Evolutionary conservation across 768 basidiomycete species (phyloP).

Genomic region (Trametes meyenii): DNA sequence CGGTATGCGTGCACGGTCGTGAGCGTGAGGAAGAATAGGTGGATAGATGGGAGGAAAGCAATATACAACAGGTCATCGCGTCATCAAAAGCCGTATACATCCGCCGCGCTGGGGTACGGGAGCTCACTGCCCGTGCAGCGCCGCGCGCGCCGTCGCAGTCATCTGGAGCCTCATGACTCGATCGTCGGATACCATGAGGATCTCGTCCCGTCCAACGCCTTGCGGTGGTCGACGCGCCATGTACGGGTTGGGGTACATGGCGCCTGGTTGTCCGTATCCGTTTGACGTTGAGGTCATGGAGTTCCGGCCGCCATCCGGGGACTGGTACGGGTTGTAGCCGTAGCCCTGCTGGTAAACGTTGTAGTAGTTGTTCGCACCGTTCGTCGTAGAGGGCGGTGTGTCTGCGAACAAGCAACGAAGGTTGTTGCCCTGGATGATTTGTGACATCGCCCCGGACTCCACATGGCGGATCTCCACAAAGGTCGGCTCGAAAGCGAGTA

Average conservation of each 20-base stretch:
- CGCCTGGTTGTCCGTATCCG: constrained; percentile 24
- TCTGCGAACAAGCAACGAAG: constrained; percentile 92
- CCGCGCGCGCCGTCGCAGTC: constrained; percentile 32
- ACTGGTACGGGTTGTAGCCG: constrained; percentile 39
- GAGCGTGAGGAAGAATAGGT: constrained; percentile 1
- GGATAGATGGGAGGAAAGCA: constrained; percentile 8
- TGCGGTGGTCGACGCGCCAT: constrained; percentile 45
- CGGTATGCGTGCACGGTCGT: constrained; percentile 17
- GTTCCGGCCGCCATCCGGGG: constrained; percentile 31
- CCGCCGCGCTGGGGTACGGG: background rate
- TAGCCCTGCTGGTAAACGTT: constrained; percentile 38
- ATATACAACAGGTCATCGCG: constrained; percentile 21
- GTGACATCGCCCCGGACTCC: constrained; percentile 86
- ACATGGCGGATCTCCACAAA: constrained; percentile 98
- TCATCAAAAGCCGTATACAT: constrained; percentile 12
- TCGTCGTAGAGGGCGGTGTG: constrained; percentile 84
- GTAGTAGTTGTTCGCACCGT: constrained; percentile 47
- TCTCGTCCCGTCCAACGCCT: constrained; percentile 70
- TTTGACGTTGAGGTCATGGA: constrained; percentile 25
- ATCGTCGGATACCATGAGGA: constrained; percentile 90
- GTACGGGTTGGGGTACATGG: constrained; percentile 48
- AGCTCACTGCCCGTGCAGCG: constrained; percentile 8
- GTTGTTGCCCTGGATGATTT: constrained; percentile 94
- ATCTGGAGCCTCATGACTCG: constrained; percentile 73
- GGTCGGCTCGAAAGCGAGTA: constrained; percentile 93